Base-by-base conservation (phyloP, 2,329 filamentous ascomycete genomes). In the Phaeosphaeriaceae sp. region DNA sequence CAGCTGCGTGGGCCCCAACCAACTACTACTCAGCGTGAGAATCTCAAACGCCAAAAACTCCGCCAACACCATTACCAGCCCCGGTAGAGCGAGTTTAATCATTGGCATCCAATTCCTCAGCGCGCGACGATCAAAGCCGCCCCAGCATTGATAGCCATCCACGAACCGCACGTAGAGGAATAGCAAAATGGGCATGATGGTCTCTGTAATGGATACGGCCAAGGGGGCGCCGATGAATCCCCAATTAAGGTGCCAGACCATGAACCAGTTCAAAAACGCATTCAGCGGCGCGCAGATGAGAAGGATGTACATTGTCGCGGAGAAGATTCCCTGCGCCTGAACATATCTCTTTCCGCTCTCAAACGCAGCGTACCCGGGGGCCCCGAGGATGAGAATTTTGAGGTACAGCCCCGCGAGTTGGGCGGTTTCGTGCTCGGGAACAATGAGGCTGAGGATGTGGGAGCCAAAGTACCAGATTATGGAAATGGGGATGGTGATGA, bases 21-120 rank as follows among this genome's bases (percentile, higher is more conserved):
- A 92, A 52, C 90, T 92, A 0, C 92, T 87, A 9, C 89, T 88
- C n/a, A 97, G 83, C 0, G 93, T 97, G 62, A 97, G 83, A 50
- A 97, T 88, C 77, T 98, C 94, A 76, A 98, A 98, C 7, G 94
- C 93, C 11, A 97, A 85, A 80, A 92, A 97, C 76, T 98, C 94
- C 5, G 94, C 93, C 76, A 96, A 89, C 1, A 98, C 91, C 94
- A 97, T 97, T 65, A 97, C 82, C 75, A 98, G 88, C 1, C 94
- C 94, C 0, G 94, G 94, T 13, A 97, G 81, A 0, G 94, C 93
- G 40, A 98, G 89, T 49, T 88, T 88, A 69, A 98, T 87, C 94
- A 97, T 96, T 9, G 90, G 89, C 1, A 84, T 83, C 92, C 92
- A 95, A 73, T 94, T 94, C 32, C 81, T 80, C 53, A 93, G 83